Percentiles rank a stretch among this genome's conserved stretches.
phyloP scores from a whole-genome alignment of 495 filamentous ascomycete genomes.

The Tuber indicum region DNA sequence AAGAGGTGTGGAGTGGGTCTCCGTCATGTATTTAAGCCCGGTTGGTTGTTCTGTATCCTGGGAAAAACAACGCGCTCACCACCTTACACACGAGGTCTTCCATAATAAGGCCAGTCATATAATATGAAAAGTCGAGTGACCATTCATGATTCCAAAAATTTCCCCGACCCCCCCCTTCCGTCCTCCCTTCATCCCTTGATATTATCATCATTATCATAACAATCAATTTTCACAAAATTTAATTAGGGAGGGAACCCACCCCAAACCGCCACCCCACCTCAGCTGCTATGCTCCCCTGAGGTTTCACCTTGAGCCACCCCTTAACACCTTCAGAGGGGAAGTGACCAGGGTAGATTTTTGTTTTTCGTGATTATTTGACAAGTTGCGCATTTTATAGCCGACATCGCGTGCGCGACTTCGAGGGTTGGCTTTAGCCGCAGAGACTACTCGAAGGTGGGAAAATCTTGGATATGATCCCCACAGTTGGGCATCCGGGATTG shows the following conservation, averaged over 20 bases:
- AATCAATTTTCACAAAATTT: too few relatives aligned
- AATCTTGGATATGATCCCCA: not conserved
- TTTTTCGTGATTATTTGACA: constrained; percentile 12
- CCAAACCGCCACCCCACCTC: too few relatives aligned
- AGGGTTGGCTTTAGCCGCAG: constrained; percentile 6
- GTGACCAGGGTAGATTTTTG: constrained; percentile 35
- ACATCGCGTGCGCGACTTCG: not conserved
- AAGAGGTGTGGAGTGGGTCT: too few relatives aligned
- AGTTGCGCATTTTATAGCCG: constrained; percentile 8
- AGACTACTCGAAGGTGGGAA: constrained; percentile 14
- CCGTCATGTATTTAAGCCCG: constrained; percentile 40
- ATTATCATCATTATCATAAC: too few relatives aligned
- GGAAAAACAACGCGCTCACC: too few relatives aligned
- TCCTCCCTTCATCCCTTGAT: too few relatives aligned
- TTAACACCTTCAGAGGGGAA: constrained; percentile 19
- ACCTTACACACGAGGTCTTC: too few relatives aligned
- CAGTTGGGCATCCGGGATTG: not conserved
- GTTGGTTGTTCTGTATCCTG: too few relatives aligned
- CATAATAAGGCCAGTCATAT: too few relatives aligned
- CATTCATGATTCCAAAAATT: not conserved
- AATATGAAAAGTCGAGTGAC: not conserved
- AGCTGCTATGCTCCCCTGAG: too few relatives aligned
- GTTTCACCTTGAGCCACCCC: not conserved
- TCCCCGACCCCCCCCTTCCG: too few relatives aligned
- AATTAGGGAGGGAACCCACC: too few relatives aligned